Base-by-base conservation (phyloP, 495 filamentous ascomycete species). In the Entonaema liquescens region DNA sequence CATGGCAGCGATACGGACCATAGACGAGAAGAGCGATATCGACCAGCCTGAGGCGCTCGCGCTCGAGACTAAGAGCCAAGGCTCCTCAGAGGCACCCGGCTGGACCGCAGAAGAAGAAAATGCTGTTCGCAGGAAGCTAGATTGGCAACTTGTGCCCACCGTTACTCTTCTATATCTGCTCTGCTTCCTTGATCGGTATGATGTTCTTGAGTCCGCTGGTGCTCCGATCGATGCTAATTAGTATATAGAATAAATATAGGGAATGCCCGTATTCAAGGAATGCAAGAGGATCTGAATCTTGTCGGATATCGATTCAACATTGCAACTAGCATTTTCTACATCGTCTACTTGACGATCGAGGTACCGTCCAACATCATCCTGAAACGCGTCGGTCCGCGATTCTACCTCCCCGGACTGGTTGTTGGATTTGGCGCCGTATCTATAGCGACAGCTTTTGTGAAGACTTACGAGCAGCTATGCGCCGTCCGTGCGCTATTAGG, bases 291-390 rank as follows among this genome's bases (percentile, higher is more conserved):
- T 36, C 72, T 90, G 35, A 60, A 85, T 31, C 85, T 91, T 25
- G 73, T 68, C 29, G 82, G 83, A 33, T 70, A 82, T 50, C 79
- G 82, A 15, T 89, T 89, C 74, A 89, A 88, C 75, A 85, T 85
- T 82, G 80, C 84, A 1, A 86, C 89, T 26, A 85, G 82, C 67
- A 82, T 84, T 44, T 87, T 87, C 73, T 93, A 92, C 77, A 88
- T 93, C 71, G 82, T 90, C 35, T 93, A 93, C 72, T 78, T 86
- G 4, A 77, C 86, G 11, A 85, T 91, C 59, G 89, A 91, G 71
- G 82, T 91, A 9, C 89, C 88, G 2, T 87, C 83, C 67, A 92
- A 92, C 62, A 80, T 92, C 56, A 62, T 91, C 7, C 79, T 92
- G 59, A 91, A 89, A 80, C 83, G 77, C 53, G 68, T 90, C 59